Base-by-base conservation (phyloP, 106 monocot species). In the Dendrobium officinale region DNA sequence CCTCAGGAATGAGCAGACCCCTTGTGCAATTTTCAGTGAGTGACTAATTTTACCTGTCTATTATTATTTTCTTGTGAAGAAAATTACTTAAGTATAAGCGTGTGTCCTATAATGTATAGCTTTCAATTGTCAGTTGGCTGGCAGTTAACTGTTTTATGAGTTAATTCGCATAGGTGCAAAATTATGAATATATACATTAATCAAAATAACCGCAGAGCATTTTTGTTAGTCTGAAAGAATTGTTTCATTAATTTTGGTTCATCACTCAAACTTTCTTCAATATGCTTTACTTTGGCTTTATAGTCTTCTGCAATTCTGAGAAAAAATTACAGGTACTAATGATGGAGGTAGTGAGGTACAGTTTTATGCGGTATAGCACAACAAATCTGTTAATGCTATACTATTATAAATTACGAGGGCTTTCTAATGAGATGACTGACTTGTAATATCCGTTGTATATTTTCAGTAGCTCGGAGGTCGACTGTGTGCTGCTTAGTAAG, bases 1-100 rank as follows among this genome's bases (percentile, higher is more conserved):
- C 67, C 89, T 98, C 33, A 90, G 97, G 78, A 94, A 98, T 74
- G 90, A 92, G 81, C 83, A 89, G 66, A 97, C 92, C 22, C 96
- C 93, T 33, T 91, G 86, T 73, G 84, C 91, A 19, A 86, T 94
- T 55, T 98, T 98, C 48, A 98, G 97, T 98, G 80, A 92, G 94
- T 87, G 17, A 47, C 13, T 33, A 74, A 3, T 24, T 49, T 26
- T 42, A 6, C 13, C 48, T 10, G 27, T 26, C 45, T 76, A 19
- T 17, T 74, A 20, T 74, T 74, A 42, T 43, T 42, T 44, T 74
- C 8, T 74, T n/a, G n/a, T 20, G 74, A 22, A 72, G 74, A 43
- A 44, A 18, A 74, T 29, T 42, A n/a, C n/a, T 44, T 29, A 11
- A 40, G 11, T 29, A 37, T 37, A 3, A 37, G 8, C 37, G 19